Conservation (phyloP, 1,284 basidiomycete species). For the Irpex sp. region DNA sequence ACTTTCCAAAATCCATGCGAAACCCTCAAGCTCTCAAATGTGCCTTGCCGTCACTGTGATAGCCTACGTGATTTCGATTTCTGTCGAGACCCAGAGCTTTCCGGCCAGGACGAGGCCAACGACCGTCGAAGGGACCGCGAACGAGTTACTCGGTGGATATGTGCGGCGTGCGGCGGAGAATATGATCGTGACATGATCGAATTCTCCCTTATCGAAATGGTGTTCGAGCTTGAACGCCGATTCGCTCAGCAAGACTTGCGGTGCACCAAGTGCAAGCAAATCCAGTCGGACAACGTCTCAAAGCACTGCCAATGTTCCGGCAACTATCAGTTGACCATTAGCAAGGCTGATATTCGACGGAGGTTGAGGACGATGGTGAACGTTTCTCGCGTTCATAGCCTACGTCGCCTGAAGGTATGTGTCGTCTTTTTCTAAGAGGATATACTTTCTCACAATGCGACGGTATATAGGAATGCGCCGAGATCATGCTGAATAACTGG, state of each 20-base stretch:
- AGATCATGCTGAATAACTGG: conserved; percentile 34
- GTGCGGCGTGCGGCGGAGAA: conserved; percentile 74
- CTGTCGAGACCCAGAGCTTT: conserved; percentile 87
- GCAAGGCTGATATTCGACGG: conserved; percentile 64
- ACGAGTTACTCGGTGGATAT: conserved; percentile 57
- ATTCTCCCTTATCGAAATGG: conserved; percentile 77
- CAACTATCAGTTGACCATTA: conserved; percentile 67
- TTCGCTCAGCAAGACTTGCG: conserved; percentile 89
- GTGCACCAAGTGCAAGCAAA: conserved; percentile 86
- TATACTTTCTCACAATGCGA: conserved; percentile 1
- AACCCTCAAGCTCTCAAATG: conserved; percentile 81
- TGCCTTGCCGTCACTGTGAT: conserved; percentile 92
- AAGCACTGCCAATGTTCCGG: conserved; percentile 89
- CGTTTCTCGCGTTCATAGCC: conserved; percentile 70
- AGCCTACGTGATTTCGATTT: conserved; percentile 90
- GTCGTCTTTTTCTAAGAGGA: neutral
- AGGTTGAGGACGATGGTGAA: conserved; percentile 79
- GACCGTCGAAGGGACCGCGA: conserved; percentile 24
- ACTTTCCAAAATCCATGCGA: conserved; percentile 92
- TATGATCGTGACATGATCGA: conserved; percentile 89
- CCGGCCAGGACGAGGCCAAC: conserved; percentile 25
- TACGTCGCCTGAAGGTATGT: conserved; percentile 62
- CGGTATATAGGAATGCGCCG: conserved; percentile 49
- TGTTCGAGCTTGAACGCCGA: conserved; percentile 67
- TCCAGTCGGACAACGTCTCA: conserved; percentile 85